Base-by-base conservation (phyloP, 352 stramenopile species). In the Phytophthora sp. region DNA sequence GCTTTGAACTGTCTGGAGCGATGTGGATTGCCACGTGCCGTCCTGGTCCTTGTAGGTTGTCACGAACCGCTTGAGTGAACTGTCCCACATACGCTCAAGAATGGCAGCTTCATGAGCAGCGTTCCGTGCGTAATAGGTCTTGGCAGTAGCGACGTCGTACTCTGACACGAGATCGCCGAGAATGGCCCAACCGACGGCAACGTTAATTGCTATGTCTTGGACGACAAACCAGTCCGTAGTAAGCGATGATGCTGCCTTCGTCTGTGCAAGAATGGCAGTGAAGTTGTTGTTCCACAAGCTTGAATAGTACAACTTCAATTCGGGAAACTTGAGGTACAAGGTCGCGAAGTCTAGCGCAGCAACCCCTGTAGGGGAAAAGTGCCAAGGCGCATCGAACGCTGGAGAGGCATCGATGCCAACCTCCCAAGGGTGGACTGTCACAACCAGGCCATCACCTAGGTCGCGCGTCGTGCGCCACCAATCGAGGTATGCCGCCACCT, bases 121-220 rank as follows among this genome's bases (percentile, higher is more conserved):
- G 41, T 66, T 59, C 18, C 59, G 41, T 2, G 49, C 58, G 49
- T 67, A 67, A 43, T 67, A 67, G 1, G 58, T 52, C 3, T 52
- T 51, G 6, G 48, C 56, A 6, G 30, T 66, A n/a, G 27, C 26
- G 1, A 48, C 49, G 39, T 66, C 56, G 56, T 66, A 66, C 21
- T 59, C 42, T 20, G 48, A 58, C 21, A 24, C 56, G 13, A 66
- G 48, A 18, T 66, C 56, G 26, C 48, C 56, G 0, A 66, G 46
- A n/a, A 66, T 31, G 3, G 49, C 58, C 58, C 58, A 67, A 27
- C 58, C 58, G 5, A 55, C 50, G 20, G 58, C 58, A 4, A 67
- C 58, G 42, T 67, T 61, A 18, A 67, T 67, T 28, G 58, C 58
- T n/a, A 67, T 67, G n/a, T 67, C 58, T 38, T 67, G 42, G 12